A percentile compares a stretch with the other conserved stretches of the same genome.
Evolutionary conservation across 176 grass and related monocot genomes (phyloP).

Genomic region (Avena insularis): DNA sequence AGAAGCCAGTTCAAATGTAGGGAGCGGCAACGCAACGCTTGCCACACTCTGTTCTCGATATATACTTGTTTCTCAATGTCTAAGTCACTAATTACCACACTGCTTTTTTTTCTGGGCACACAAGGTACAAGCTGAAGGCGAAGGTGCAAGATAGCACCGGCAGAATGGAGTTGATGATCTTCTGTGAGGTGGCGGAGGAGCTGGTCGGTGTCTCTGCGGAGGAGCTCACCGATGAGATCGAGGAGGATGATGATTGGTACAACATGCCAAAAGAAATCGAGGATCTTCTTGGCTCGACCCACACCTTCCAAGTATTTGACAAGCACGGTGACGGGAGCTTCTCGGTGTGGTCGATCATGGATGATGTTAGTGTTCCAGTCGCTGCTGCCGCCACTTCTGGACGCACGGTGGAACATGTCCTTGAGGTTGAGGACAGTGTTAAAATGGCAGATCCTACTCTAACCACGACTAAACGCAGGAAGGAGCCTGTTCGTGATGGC

Average conservation of each 20-base stretch:
- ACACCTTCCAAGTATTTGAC: conserved; percentile 22
- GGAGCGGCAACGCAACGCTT: background rate
- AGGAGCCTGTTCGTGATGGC: background rate
- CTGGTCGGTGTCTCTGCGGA: background rate
- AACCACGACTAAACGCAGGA: background rate
- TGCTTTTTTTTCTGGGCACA: background rate
- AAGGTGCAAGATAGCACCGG: background rate
- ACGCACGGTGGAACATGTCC: background rate
- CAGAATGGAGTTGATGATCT: conserved; percentile 3
- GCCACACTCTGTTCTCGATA: background rate
- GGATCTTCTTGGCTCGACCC: conserved; percentile 15
- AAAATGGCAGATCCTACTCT: no score
- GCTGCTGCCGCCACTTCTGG: background rate
- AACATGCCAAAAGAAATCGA: background rate
- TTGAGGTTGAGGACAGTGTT: background rate
- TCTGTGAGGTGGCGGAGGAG: background rate
- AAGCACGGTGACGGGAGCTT: background rate
- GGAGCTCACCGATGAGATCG: background rate
- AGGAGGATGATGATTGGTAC: background rate
- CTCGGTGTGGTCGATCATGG: background rate
- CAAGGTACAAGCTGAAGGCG: conserved; percentile 22
- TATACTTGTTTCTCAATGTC: background rate
- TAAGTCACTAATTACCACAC: background rate
- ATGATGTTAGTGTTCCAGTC: background rate
- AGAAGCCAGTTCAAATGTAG: conserved; percentile 11